phyloP scores from a whole-genome alignment of 2,329 filamentous ascomycete genomes.

The Colletotrichum orbiculare region DNA sequence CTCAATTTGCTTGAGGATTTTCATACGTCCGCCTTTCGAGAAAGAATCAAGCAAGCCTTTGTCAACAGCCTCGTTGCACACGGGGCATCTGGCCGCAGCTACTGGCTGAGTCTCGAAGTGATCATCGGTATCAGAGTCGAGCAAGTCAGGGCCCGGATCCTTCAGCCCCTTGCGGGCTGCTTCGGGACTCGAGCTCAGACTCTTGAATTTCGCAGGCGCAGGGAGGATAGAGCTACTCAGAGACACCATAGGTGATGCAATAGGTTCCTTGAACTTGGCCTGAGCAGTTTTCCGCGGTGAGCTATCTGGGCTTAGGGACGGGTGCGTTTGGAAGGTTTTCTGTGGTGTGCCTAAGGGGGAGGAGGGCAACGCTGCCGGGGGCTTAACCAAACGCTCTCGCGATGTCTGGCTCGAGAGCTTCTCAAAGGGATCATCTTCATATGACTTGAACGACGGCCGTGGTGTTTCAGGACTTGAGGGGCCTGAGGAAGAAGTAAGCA shows the following conservation, averaged over 20 bases:
- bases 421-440: constrained; percentile 32
- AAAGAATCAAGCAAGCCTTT: constrained; percentile 64
- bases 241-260: constrained; percentile 13
- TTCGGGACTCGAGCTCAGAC: not conserved
- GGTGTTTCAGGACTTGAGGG: constrained; percentile 3
- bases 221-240: constrained; percentile 11
- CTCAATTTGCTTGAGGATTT: constrained; percentile 66
- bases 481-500: constrained; percentile 13
- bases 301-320: constrained; percentile 26
- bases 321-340: constrained; percentile 5
- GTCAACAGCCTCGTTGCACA: constrained; percentile 73
- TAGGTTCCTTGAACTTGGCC: constrained; percentile 11
- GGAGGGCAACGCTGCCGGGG: constrained; percentile 4
- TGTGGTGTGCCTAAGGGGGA: constrained; percentile 15
- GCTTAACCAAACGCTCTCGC: constrained; percentile 10
- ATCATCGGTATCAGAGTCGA: constrained; percentile 16
- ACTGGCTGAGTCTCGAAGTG: not conserved
- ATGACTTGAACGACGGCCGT: constrained; percentile 29
- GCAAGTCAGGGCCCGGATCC: constrained; percentile 30
- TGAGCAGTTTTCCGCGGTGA: constrained; percentile 3
- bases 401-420: constrained; percentile 13
- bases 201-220: not conserved
- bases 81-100: constrained; percentile 65
- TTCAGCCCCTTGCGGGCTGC: constrained; percentile 3
- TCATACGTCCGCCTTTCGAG: constrained; percentile 59